phyloP scores from a whole-genome alignment of 2,329 filamentous ascomycete species.

The Hypoxylon sp. region DNA sequence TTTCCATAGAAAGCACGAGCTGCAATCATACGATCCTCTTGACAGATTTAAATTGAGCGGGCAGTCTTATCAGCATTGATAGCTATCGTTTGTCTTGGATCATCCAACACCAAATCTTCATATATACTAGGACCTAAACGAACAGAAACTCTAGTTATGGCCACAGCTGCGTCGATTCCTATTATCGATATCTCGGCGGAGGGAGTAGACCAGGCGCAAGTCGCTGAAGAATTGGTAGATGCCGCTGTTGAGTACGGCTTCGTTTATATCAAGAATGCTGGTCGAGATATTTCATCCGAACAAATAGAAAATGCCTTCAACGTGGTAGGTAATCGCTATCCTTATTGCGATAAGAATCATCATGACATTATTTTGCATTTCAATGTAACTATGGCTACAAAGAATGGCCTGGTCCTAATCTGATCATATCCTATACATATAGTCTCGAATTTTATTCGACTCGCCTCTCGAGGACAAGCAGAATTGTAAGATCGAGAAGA shows the following conservation, averaged over 20 bases:
- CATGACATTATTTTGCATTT: neutral
- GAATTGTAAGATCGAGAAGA: conserved; percentile 78
- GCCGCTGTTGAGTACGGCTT: conserved; percentile 90
- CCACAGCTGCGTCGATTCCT: conserved; percentile 71
- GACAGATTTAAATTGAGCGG: neutral
- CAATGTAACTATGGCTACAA: neutral
- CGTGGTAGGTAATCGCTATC: conserved; percentile 67
- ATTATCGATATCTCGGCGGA: conserved; percentile 83
- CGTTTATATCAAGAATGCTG: conserved; percentile 86
- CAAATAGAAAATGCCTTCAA: conserved; percentile 81
- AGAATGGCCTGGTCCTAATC: conserved; percentile 7
- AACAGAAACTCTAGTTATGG: conserved; percentile 37
- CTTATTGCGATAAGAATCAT: neutral
- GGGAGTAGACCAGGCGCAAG: conserved; percentile 64
- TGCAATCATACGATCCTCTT: neutral
- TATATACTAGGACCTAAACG: neutral
- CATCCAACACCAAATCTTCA: neutral
- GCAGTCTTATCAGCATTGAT: neutral
- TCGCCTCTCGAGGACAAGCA: conserved; percentile 80
- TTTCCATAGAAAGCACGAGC: neutral
- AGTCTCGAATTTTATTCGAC: conserved; percentile 82
- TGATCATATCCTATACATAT: conserved; percentile 6
- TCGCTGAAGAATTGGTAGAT: conserved; percentile 79
- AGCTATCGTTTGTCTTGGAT: neutral
- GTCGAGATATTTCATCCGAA: conserved; percentile 74